Conservation (phyloP, 805 yeast species). For the Debaryomyces maramus region DNA sequence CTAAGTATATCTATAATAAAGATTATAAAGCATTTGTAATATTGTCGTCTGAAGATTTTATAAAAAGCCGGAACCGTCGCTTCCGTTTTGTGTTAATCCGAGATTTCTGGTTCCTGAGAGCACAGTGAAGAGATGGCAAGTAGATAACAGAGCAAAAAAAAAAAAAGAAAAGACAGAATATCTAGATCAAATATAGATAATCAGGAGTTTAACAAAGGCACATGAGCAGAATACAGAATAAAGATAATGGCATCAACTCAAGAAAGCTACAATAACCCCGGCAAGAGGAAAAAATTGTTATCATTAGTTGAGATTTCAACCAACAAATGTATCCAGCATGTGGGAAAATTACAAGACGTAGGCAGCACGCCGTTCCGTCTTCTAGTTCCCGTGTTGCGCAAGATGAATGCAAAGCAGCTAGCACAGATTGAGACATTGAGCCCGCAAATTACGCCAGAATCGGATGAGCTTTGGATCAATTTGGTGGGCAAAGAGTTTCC, state of each 20-base stretch:
- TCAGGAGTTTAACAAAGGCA: background rate
- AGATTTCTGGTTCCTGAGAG: too few species aligned
- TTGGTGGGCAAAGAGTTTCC: slow-evolving; percentile 49
- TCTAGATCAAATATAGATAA: too few species aligned
- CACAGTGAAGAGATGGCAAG: too few species aligned
- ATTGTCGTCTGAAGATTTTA: too few species aligned
- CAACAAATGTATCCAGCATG: slow-evolving; percentile 19
- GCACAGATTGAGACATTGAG: slow-evolving; percentile 40
- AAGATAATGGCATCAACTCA: background rate
- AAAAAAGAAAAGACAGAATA: too few species aligned
- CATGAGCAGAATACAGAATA: background rate
- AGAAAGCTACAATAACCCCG: background rate
- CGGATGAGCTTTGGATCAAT: slow-evolving; percentile 48
- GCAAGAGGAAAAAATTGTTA: slow-evolving; percentile 4
- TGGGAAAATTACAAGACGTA: slow-evolving; percentile 20
- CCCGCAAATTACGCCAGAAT: slow-evolving; percentile 40
- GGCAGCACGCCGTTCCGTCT: slow-evolving; percentile 44
- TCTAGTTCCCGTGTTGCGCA: slow-evolving; percentile 45
- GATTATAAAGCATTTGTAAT: too few species aligned
- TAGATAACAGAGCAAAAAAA: too few species aligned
- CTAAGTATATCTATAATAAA: too few species aligned
- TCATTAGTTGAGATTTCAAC: slow-evolving; percentile 14
- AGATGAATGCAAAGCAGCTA: slow-evolving; percentile 47
- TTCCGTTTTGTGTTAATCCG: too few species aligned
- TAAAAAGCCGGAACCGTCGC: too few species aligned